These are phyloP conservation scores for Phyllosticta ampelicida DNA, from an alignment of 2,329 filamentous ascomycete species.

Conservation along the genomic window DNA sequence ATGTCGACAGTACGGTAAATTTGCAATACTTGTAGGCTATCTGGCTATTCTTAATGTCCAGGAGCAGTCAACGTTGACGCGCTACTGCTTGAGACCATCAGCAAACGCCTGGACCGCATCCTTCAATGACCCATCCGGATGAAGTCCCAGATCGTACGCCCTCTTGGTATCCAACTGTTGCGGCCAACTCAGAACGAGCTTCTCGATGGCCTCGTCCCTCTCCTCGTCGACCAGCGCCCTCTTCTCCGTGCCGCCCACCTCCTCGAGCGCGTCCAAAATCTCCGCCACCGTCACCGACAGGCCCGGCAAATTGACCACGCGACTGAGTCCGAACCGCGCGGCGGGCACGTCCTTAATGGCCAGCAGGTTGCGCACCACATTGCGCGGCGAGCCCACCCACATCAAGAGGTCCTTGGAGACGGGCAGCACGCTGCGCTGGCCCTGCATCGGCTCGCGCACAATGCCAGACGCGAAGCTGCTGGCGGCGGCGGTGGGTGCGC, in stretches of 20 bases:
- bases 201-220: slow-evolving; percentile 33
- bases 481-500: slow-evolving; percentile 45
- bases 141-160: slow-evolving; percentile 44
- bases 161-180: slow-evolving; percentile 41
- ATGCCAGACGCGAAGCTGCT: slow-evolving; percentile 51
- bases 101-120: slow-evolving; percentile 17
- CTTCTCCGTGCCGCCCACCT: slow-evolving; percentile 41
- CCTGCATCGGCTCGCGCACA: slow-evolving; percentile 50
- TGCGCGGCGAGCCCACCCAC: slow-evolving; percentile 46
- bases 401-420: slow-evolving; percentile 37
- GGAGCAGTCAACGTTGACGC: neutral
- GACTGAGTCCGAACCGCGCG: slow-evolving; percentile 35
- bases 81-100: slow-evolving; percentile 3
- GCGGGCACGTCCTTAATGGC: slow-evolving; percentile 37
- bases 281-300: slow-evolving; percentile 39
- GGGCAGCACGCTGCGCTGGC: slow-evolving; percentile 37
- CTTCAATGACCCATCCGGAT: slow-evolving; percentile 38
- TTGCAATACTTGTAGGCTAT: no score
- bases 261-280: slow-evolving; percentile 43
- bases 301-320: slow-evolving; percentile 42
- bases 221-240: slow-evolving; percentile 38
- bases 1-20: no score
- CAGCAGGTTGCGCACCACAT: slow-evolving; percentile 41
- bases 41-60: neutral
- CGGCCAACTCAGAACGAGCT: slow-evolving; percentile 42